These are phyloP conservation scores for Cyberlindnera maritima DNA, from an alignment of 805 yeast genomes.

Conservation along the genomic window DNA sequence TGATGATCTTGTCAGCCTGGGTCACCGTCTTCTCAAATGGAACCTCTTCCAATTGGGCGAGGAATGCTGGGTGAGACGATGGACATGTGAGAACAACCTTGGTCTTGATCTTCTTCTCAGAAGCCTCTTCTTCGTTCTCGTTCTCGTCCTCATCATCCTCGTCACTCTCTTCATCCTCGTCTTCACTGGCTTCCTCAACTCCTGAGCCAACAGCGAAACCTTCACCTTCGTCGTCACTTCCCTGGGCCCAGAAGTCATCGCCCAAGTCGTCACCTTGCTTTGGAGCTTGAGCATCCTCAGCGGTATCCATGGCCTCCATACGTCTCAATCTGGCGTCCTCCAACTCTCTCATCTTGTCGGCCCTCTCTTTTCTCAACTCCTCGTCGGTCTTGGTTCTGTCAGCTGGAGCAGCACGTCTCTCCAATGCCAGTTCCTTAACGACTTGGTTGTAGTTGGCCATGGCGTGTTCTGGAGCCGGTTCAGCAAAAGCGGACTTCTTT, in stretches of 20 bases:
- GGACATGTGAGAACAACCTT: slow-evolving; percentile 45
- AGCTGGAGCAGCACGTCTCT: slow-evolving; percentile 76
- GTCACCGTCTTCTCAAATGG: slow-evolving; percentile 42
- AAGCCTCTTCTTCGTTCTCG: slow-evolving; percentile 21
- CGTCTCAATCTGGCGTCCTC: slow-evolving; percentile 69
- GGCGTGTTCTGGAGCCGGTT: slow-evolving; percentile 34
- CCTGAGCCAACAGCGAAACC: slow-evolving; percentile 40
- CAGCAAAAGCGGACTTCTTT: slow-evolving; percentile 21
- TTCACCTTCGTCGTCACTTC: slow-evolving; percentile 46
- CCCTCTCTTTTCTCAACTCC: slow-evolving; percentile 59
- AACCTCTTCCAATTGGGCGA: slow-evolving; percentile 32
- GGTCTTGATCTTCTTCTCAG: slow-evolving; percentile 13
- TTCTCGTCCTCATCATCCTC: slow-evolving; percentile 30
- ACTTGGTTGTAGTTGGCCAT: slow-evolving; percentile 58
- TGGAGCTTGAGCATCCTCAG: slow-evolving; percentile 37
- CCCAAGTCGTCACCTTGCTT: slow-evolving; percentile 64
- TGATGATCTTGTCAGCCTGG: slow-evolving; percentile 53
- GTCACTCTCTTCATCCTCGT: slow-evolving; percentile 28
- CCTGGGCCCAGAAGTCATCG: slow-evolving; percentile 66
- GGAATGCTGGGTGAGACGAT: slow-evolving; percentile 40
- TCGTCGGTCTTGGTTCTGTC: slow-evolving; percentile 79
- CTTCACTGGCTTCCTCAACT: slow-evolving; percentile 5
- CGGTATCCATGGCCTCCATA: slow-evolving; percentile 67
- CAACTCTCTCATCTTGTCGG: slow-evolving; percentile 55
- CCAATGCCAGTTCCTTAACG: slow-evolving; percentile 64